Evolutionary conservation across 225 moss, liverwort and hornwort genomes (phyloP).

Genomic region (Neckera pumila): DNA sequence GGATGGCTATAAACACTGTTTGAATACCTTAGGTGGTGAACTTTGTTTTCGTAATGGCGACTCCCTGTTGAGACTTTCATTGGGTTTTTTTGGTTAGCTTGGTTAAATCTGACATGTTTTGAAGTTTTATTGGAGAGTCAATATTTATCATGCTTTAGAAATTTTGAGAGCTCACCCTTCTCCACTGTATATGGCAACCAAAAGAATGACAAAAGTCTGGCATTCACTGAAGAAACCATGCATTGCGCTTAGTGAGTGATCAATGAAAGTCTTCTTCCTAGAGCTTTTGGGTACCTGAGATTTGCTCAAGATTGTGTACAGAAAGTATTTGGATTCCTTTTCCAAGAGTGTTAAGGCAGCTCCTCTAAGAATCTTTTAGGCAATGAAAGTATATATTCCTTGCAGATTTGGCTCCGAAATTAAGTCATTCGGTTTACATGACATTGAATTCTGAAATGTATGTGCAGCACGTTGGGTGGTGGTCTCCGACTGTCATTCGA

Average conservation of each 20-base stretch:
- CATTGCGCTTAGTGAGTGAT: neutral
- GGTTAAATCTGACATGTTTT: neutral
- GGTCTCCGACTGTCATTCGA: slow-evolving; percentile 96
- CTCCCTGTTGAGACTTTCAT: neutral
- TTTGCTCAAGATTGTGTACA: neutral
- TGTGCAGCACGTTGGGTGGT: slow-evolving; percentile 93
- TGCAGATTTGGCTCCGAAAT: neutral
- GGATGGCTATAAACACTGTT: neutral
- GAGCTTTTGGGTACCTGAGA: neutral
- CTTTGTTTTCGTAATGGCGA: neutral
- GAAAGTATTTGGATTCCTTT: neutral
- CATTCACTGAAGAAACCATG: neutral
- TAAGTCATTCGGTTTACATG: neutral
- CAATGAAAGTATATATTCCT: neutral
- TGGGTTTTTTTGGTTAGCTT: neutral
- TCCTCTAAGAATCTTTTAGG: neutral
- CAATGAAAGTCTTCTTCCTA: neutral
- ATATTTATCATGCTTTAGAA: neutral
- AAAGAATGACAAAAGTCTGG: neutral
- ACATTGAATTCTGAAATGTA: neutral
- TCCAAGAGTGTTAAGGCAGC: neutral
- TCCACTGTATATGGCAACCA: neutral
- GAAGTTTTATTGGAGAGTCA: neutral
- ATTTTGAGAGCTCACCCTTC: neutral
- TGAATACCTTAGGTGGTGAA: neutral